Evolutionary conservation across 768 basidiomycete genomes (phyloP), one percentile per base, ranked within the genome.

Genomic region (Agaricus blazei): DNA sequence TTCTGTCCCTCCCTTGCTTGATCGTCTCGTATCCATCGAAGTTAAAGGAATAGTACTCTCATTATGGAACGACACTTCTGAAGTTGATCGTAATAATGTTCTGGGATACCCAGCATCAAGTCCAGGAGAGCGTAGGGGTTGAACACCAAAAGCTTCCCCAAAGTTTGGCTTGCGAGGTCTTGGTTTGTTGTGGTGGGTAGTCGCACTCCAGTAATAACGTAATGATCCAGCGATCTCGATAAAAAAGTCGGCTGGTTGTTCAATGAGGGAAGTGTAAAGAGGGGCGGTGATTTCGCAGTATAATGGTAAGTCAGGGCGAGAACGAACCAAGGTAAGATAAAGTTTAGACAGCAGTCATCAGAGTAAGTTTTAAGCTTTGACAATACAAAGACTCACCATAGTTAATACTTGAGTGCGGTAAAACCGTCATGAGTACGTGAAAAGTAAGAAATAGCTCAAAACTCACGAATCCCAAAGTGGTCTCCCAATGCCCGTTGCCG

Each of bases 381-480:
- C n/a, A 48, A 52, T 27, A 12, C 14, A n/a, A 19, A 14, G 38
- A 56, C 64, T 42, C 55, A 68, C 69, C 62, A 40, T 62, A 67
- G 57, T 73, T 71, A 47, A 71, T 69, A 12, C 70, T 72, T 12
- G 8, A 11, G 15, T 19, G 19, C 43, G 11, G 19, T 45, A 49
- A 19, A 43, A 19, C 6, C 36, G 31, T 15, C 8, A 49, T 44
- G 2, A 42, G 8, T 43, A 47, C 41, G 34, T 38, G n/a, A 26
- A 55, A n/a, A 54, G 42, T 9, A 51, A 49, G n/a, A 29, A 28
- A 65, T 70, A 27, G n/a, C 66, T 68, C 67, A 68, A 19, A 34
- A 71, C 75, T 45, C 43, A 79, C 77, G 78, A 79, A 66, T 93
- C 90, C 82, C 79, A 84, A 19, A 93, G 68, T 1, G 91, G 86